Conservation (phyloP, 2,329 filamentous ascomycete genomes). For the Xylariales sp. region DNA sequence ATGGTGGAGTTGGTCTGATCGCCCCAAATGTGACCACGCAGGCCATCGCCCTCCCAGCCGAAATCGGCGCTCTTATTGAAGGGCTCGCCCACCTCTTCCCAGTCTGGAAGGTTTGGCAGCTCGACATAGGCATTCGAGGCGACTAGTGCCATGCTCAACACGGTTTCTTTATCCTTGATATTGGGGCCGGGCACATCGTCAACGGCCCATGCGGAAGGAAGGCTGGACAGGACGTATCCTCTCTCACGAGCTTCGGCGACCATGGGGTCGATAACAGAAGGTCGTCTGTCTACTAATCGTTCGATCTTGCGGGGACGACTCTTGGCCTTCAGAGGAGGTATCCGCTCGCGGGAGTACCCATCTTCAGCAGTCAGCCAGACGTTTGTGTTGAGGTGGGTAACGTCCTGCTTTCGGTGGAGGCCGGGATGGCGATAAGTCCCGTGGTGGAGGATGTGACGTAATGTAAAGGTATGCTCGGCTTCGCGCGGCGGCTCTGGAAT, state of each 20-base stretch:
- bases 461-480: conserved; percentile 54
- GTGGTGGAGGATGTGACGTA: conserved; percentile 91
- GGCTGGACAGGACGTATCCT: conserved; percentile 63
- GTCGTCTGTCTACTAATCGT: conserved; percentile 73
- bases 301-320: conserved; percentile 70
- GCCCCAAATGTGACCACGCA: conserved; percentile 88
- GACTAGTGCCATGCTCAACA: conserved; percentile 83
- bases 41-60: conserved; percentile 85
- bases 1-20: conserved; percentile 83
- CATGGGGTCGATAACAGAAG: conserved; percentile 72
- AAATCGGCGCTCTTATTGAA: conserved; percentile 89
- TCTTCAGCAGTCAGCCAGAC: conserved; percentile 62
- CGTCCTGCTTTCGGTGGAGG: conserved; percentile 73
- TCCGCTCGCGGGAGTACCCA: conserved; percentile 44
- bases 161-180: conserved; percentile 77
- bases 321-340: conserved; percentile 53
- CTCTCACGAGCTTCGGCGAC: conserved; percentile 67
- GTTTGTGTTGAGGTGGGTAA: conserved; percentile 52
- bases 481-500: conserved; percentile 41
- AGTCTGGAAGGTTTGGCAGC: conserved; percentile 66
- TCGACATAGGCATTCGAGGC: conserved; percentile 85
- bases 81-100: conserved; percentile 72
- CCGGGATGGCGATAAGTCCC: conserved; percentile 74
- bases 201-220: conserved; percentile 73
- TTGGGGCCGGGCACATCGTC: conserved; percentile 78